Base-by-base conservation (phyloP, 1,139 yeast species). In the Zhuliangozyma blackwelliae region DNA sequence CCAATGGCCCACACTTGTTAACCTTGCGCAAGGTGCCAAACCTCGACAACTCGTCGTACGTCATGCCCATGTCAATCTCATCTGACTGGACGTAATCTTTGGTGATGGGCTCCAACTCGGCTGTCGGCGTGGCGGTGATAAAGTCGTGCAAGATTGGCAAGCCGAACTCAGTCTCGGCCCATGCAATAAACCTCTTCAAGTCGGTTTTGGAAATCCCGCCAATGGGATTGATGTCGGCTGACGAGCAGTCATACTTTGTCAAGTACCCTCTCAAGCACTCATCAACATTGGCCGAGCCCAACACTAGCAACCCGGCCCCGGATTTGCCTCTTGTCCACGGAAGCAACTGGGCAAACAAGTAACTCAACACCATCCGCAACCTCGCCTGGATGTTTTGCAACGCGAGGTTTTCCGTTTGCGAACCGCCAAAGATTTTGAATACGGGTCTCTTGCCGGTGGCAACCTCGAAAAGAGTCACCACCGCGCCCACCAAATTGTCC, bases 201-300 rank as follows among this genome's bases (percentile, higher is more conserved):
- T 94, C 99, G 0, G 89, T 87, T 57, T 92, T 92, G 22, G 97
- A 89, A 36, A 92, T 86, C 22, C 97, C 96, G 11, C 99, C 99
- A 50, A 92, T 92, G 11, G 98, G 99, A 55, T 92, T 92, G 42
- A 92, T 77, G 63, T 92, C 99, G 2, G 98, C 98, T 28, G 95
- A 82, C 10, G 97, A 89, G 57, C 97, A 89, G 59, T 92, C 99
- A 59, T 92, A 92, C 57, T 92, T 92, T 10, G 99, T 92, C 54
- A 94, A 71, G 54, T 92, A 92, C 0, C 99, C 99, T 45, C 99
- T 72, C 44, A 92, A 66, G 50, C 96, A 88, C 58, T 92, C 99
- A 59, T 92, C 99, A n/a, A 92, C 98, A 57, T 92, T 92, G 7
- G 98, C 97, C 55, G 95, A 82, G 1, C 98, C 98, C 39, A 92